Evolutionary conservation across 495 filamentous ascomycete genomes (phyloP), one percentile per base, ranked within the genome.

Genomic region (Xylaria castorea): DNA sequence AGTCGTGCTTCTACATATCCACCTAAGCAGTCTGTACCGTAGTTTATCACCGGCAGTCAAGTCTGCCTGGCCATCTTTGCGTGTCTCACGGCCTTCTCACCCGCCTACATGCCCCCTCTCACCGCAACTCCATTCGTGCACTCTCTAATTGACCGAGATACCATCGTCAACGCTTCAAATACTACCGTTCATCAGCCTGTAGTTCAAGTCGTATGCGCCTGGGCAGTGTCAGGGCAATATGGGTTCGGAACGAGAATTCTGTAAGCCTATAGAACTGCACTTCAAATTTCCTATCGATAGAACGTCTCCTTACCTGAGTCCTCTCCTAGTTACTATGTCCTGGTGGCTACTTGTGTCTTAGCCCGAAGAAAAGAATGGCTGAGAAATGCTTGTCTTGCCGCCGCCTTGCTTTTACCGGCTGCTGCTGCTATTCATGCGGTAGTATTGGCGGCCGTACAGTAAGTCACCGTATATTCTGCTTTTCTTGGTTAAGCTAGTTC

Each of bases 211-310:
- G 75, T 91, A 1, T 91, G 89, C 71, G 87, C 87, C 20, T 91
- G 85, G 84, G 88, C 89, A 0, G 84, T 91, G 0, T 88, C 86
- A 5, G 89, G 88, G 5, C 87, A 90, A 74, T 91, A 91, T 77
- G 88, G 88, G 0, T 81, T 83, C 2, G 88, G 88, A 0, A 87
- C 86, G 1, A 80, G 88, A 71, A 71, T 86, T 16, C 72, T 91
- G 88, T 89, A 83, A 75, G 86, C 78, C 64, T n/a, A 50, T 64
- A 11, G 16, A 36, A 32, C 30, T 57, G 18, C 7, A 67, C 48
- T 51, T n/a, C 1, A 25, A 48, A 72, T 9, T 51, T 61, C 72
- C 67, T n/a, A 44, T 53, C 14, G 32, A 1, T 14, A 27, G 18
- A 42, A 20, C 14, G 5, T 12, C 11, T 55, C 42, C 36, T 71